These are phyloP conservation scores for Globisporangium canariense DNA, from an alignment of 352 stramenopile genomes.

Conservation along the genomic window DNA sequence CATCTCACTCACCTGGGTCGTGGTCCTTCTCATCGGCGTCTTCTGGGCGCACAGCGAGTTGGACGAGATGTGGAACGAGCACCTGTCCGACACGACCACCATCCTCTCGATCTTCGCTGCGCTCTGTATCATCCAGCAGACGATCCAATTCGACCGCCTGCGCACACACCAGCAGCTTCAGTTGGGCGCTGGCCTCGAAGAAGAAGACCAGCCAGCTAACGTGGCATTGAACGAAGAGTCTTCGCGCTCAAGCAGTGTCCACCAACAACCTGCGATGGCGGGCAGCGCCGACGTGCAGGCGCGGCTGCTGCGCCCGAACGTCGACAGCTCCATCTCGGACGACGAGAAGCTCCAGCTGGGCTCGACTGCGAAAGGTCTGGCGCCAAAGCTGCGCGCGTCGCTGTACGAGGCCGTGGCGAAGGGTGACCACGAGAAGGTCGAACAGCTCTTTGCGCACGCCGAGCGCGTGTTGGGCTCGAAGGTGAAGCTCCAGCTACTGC, in stretches of 20 bases:
- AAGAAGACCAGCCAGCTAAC: conserved; percentile 32
- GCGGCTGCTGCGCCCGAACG: conserved; percentile 35
- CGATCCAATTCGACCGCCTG: conserved; percentile 57
- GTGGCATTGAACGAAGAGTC: conserved; percentile 12
- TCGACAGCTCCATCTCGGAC: conserved; percentile 34
- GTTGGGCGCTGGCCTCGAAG: conserved; percentile 53
- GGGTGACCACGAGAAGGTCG: conserved; percentile 36
- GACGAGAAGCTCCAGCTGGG: conserved; percentile 39
- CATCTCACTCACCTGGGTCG: conserved; percentile 43
- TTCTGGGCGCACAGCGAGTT: conserved; percentile 51
- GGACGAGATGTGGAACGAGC: conserved; percentile 33
- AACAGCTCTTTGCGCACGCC: conserved; percentile 43
- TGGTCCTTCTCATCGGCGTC: conserved; percentile 38
- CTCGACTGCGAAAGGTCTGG: conserved; percentile 33
- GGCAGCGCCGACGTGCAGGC: conserved; percentile 11
- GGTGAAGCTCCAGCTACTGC: conserved; percentile 53
- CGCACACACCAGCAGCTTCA: conserved; percentile 62
- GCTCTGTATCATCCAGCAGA: conserved; percentile 54
- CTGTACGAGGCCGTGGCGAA: conserved; percentile 51
- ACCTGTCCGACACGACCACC: conserved; percentile 17
- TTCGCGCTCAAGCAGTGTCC: conserved; percentile 2
- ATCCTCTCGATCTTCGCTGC: conserved; percentile 28
- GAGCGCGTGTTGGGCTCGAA: conserved; percentile 58
- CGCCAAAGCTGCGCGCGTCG: conserved; percentile 41
- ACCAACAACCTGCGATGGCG: too few species aligned